phyloP scores from a whole-genome alignment of 441 rosid genomes.

The Francoa sonchifolia region DNA sequence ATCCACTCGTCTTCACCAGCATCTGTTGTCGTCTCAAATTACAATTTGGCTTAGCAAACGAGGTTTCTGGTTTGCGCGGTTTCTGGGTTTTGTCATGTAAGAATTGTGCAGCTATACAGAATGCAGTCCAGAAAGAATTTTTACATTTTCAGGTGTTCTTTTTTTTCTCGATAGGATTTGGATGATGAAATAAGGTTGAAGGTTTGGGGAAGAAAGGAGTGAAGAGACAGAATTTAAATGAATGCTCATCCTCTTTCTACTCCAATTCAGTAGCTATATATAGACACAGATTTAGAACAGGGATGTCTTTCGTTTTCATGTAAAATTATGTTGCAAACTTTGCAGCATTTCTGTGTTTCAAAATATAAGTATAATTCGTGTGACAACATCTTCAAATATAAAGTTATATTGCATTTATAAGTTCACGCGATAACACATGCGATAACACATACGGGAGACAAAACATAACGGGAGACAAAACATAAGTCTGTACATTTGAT shows the following conservation, averaged over 20 bases:
- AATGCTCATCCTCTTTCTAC: neutral
- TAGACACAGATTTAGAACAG: neutral
- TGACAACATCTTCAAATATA: too few species aligned
- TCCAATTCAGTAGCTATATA: neutral
- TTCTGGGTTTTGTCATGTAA: slow-evolving; percentile 26
- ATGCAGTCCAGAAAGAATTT: slow-evolving; percentile 23
- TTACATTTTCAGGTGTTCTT: slow-evolving; percentile 8
- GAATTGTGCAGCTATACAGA: slow-evolving; percentile 49
- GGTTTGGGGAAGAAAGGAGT: slow-evolving; percentile 1
- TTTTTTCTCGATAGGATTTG: neutral
- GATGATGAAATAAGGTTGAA: neutral
- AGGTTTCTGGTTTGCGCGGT: slow-evolving; percentile 6
- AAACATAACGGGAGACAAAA: too few species aligned
- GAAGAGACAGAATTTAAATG: neutral
- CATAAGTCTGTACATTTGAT: too few species aligned
- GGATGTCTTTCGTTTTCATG: neutral
- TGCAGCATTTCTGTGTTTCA: neutral
- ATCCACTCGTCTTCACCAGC: slow-evolving; percentile 71
- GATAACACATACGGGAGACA: too few species aligned
- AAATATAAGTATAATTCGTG: too few species aligned
- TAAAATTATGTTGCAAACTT: neutral
- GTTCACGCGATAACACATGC: too few species aligned
- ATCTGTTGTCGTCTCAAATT: slow-evolving; percentile 56
- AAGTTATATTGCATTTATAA: too few species aligned
- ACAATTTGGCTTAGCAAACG: slow-evolving; percentile 43